Percentiles rank a stretch among this genome's conserved stretches.
phyloP scores from a whole-genome alignment of 73 alveolate species.

The Blepharisma japonicum region DNA sequence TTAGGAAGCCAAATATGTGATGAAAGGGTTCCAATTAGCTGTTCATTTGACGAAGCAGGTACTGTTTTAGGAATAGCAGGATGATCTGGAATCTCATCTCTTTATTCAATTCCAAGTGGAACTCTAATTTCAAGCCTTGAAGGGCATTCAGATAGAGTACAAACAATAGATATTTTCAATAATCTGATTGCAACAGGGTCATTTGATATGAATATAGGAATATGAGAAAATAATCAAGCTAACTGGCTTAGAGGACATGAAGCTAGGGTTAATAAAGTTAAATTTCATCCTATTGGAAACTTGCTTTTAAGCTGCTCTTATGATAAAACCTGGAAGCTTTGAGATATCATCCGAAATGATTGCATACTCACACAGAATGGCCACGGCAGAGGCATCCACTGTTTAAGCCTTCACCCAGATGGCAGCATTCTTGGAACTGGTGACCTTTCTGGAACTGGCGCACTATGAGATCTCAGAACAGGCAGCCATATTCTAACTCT shows the following conservation, averaged over 20 bases:
- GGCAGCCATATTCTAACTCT: slow-evolving; percentile 82
- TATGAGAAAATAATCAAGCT: slow-evolving; percentile 72
- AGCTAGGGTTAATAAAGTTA: slow-evolving; percentile 88
- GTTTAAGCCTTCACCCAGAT: slow-evolving; percentile 88
- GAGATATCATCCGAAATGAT: slow-evolving; percentile 78
- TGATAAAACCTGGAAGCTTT: slow-evolving; percentile 94
- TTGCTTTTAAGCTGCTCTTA: slow-evolving; percentile 80
- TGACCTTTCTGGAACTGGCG: slow-evolving; percentile 91
- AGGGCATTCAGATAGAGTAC: slow-evolving; percentile 49
- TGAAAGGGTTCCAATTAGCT: not conserved
- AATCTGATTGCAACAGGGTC: slow-evolving; percentile 87
- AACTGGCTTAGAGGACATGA: slow-evolving; percentile 89
- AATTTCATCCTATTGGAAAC: slow-evolving; percentile 87
- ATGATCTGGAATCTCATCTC: slow-evolving; percentile 43
- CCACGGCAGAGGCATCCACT: slow-evolving; percentile 87
- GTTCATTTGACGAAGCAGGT: not conserved
- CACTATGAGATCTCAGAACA: slow-evolving; percentile 94
- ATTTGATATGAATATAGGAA: slow-evolving; percentile 81
- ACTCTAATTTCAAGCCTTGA: slow-evolving; percentile 30
- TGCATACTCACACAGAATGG: slow-evolving; percentile 93
- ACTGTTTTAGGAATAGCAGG: slow-evolving; percentile 50
- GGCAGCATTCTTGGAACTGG: slow-evolving; percentile 94
- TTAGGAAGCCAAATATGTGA: slow-evolving; percentile 14
- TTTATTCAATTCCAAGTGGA: slow-evolving; percentile 37
- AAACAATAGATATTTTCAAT: slow-evolving; percentile 56